Conservation (phyloP, 371 early-diverging fungal genomes). For the Fennellomyces sp. region DNA sequence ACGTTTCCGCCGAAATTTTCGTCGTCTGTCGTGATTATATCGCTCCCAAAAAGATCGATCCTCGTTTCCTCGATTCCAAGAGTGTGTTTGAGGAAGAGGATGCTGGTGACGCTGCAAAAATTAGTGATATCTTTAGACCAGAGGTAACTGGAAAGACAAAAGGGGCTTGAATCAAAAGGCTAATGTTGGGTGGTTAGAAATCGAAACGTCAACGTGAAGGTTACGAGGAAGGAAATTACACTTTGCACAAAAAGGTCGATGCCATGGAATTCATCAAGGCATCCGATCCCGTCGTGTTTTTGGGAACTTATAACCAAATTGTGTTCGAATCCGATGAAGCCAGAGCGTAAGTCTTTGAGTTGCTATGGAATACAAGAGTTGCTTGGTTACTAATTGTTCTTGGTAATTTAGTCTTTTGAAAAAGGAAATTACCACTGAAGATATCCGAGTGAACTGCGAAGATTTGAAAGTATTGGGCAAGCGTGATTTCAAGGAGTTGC, state of each 20-base stretch:
- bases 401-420: conserved; percentile 43
- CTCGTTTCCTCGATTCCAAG: conserved; percentile 92
- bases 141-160: conserved; percentile 40
- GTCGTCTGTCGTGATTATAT: conserved; percentile 96
- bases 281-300: conserved; percentile 75
- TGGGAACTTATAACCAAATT: conserved; percentile 79
- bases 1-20: conserved; percentile 99
- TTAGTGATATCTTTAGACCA: conserved; percentile 78
- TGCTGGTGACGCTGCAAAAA: conserved; percentile 47
- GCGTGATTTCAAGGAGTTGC: conserved; percentile 86
- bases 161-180: neutral
- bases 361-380: too few species aligned
- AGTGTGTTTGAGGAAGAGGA: conserved; percentile 94
- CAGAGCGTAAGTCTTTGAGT: conserved; percentile 43
- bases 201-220: conserved; percentile 91
- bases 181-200: conserved; percentile 48
- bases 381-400: too few species aligned
- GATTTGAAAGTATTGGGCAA: conserved; percentile 95
- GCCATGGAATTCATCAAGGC: conserved; percentile 80
- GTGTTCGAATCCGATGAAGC: conserved; percentile 72
- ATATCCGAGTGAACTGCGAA: conserved; percentile 74
- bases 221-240: conserved; percentile 95
- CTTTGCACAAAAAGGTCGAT: conserved; percentile 72
- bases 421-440: conserved; percentile 76
- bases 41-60: conserved; percentile 96